Conservation (phyloP, 257 asterid genomes). For the Solanum chaucha region DNA sequence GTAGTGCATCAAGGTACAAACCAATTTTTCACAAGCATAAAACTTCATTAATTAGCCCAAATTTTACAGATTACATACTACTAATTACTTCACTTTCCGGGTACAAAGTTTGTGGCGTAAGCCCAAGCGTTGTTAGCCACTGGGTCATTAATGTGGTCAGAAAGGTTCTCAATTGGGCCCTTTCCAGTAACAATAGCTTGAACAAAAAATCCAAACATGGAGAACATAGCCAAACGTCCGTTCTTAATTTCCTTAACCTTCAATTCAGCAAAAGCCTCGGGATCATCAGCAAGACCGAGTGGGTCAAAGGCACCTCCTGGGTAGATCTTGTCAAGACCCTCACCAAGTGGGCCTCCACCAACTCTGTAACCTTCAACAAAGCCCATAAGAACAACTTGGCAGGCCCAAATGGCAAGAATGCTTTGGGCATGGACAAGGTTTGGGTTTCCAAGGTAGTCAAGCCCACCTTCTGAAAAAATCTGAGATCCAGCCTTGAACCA, state of each 20-base stretch:
- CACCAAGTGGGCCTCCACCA: slow-evolving; percentile 90
- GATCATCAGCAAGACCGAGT: slow-evolving; percentile 54
- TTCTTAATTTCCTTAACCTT: slow-evolving; percentile 61
- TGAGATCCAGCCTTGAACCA: slow-evolving; percentile 96
- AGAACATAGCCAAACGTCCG: slow-evolving; percentile 62
- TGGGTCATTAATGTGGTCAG: slow-evolving; percentile 72
- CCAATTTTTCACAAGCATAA: neutral
- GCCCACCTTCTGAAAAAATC: slow-evolving; percentile 85
- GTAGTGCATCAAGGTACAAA: neutral
- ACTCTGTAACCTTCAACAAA: slow-evolving; percentile 75
- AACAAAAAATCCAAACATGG: slow-evolving; percentile 72
- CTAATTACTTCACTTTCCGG: slow-evolving; percentile 43
- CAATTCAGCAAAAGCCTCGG: slow-evolving; percentile 45
- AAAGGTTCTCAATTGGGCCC: slow-evolving; percentile 71
- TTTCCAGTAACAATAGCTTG: slow-evolving; percentile 89
- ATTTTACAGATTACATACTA: neutral
- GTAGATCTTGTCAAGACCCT: slow-evolving; percentile 78
- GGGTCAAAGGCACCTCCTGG: slow-evolving; percentile 90
- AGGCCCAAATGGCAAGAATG: slow-evolving; percentile 82
- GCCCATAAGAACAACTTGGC: slow-evolving; percentile 78
- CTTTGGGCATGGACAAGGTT: slow-evolving; percentile 83
- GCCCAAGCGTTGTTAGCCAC: slow-evolving; percentile 91
- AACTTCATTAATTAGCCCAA: neutral
- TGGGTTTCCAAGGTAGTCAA: slow-evolving; percentile 84
- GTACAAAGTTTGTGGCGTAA: slow-evolving; percentile 74